Base-by-base conservation (phyloP, 1,139 yeast species). In the Suhomyces anneliseae region DNA sequence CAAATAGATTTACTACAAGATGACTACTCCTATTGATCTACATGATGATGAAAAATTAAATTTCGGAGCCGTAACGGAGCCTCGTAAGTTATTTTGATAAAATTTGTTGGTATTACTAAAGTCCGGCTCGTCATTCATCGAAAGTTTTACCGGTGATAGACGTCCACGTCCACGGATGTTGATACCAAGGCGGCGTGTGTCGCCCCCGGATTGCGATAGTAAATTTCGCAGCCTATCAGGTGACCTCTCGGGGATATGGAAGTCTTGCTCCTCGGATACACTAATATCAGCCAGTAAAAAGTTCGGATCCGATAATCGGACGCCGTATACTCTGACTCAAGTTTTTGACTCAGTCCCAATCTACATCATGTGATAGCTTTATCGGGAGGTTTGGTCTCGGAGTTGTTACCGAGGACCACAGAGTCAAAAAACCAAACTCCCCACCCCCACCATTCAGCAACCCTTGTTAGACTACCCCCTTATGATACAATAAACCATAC, bases 221-320 rank as follows among this genome's bases (percentile, higher is more conserved):
- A 29, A 9, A 29, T 9, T 29, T 29, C n/a, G 32, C 32, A 29
- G 7, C 4, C 32, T 29, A 29, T 29, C 32, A 29, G 32, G 32
- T 29, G 32, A 29, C 32, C n/a, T 39, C 46, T 47, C 50, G 50
- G 47, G 34, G 32, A 31, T 38, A 39, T 32, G 50, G 50, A 47
- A 36, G 36, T 36, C 15, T 27, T 19, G 27, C 32, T 40, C 43
- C 45, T 41, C 45, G 50, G 47, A 35, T 34, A 24, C 27, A 14
- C 26, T 14, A 31, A 14, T n/a, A 15, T 15, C 36, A 19, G 6
- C 11, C 24, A 11, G 9, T 29, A 5, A 29, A 9, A 29, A 9
- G 32, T 19, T 36, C 49, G 49, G 49, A 12, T 44, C 49, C 49
- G 49, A 43, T 19, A 6, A 1, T 42, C 46, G 49, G 40, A 26